These are phyloP conservation scores for Sporothrix curviconia DNA, from an alignment of 2,329 filamentous ascomycete genomes.

Conservation along the genomic window DNA sequence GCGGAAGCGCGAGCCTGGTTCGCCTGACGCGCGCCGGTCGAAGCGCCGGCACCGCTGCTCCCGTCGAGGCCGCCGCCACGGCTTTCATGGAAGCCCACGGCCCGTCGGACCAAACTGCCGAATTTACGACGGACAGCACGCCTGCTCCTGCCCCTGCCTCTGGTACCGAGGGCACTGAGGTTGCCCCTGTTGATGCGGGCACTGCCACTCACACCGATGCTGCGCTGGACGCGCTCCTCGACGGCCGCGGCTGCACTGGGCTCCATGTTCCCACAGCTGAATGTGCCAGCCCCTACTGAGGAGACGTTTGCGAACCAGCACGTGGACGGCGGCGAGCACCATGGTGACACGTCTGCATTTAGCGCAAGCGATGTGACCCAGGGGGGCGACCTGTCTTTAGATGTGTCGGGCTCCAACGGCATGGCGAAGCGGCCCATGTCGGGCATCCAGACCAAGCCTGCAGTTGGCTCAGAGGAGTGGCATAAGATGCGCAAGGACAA, in stretches of 20 bases:
- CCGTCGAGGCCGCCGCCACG: slow-evolving; percentile 38
- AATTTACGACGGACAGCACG: too few relatives aligned
- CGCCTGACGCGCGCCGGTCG: slow-evolving; percentile 42
- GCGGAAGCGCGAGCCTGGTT: slow-evolving; percentile 48
- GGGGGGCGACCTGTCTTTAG: slow-evolving; percentile 29
- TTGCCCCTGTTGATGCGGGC: slow-evolving; percentile 35
- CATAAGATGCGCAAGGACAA: slow-evolving; percentile 96
- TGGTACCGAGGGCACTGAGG: slow-evolving; percentile 40
- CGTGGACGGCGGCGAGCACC: slow-evolving; percentile 30
- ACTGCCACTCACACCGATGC: slow-evolving; percentile 46
- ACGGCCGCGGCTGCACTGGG: slow-evolving; percentile 54
- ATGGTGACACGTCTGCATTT: slow-evolving; percentile 22
- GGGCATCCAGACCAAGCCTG: slow-evolving; percentile 55
- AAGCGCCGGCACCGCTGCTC: slow-evolving; percentile 44
- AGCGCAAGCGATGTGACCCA: slow-evolving; percentile 31
- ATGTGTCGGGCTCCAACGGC: slow-evolving; percentile 18
- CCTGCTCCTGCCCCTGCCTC: slow-evolving; percentile 43
- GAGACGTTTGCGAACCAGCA: slow-evolving; percentile 53
- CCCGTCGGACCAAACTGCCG: slow-evolving; percentile 42
- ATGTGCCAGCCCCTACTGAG: slow-evolving; percentile 51
- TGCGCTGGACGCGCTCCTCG: slow-evolving; percentile 38
- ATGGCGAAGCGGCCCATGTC: slow-evolving; percentile 16
- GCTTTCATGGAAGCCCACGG: slow-evolving; percentile 51
- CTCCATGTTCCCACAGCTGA: slow-evolving; percentile 52
- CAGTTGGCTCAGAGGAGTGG: slow-evolving; percentile 96